These are phyloP conservation scores for Rhizopogon salebrosus DNA, from an alignment of 768 basidiomycete genomes.

Conservation along the genomic window DNA sequence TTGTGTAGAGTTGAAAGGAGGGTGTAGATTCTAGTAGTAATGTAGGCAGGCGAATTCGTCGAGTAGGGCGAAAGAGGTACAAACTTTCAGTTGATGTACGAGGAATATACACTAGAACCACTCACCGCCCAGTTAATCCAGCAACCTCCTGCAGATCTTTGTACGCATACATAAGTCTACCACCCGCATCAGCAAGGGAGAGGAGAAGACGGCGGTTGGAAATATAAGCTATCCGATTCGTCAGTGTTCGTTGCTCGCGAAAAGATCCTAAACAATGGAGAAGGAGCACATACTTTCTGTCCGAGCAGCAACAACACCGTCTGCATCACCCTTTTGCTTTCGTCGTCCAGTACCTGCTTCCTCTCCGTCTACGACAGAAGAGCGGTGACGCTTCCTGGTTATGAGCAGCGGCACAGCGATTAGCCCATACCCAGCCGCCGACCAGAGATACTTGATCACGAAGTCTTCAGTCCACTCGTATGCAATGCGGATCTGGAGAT, in stretches of 20 bases:
- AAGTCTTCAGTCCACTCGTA: constrained; percentile 97
- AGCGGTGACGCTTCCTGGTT: constrained; percentile 36
- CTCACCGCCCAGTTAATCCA: constrained; percentile 67
- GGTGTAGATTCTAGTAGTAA: constrained; percentile 61
- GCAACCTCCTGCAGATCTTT: constrained; percentile 95
- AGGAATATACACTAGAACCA: neutral
- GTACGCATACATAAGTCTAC: constrained; percentile 93
- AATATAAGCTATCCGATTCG: constrained; percentile 61
- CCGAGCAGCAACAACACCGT: constrained; percentile 39
- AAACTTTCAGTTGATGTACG: neutral
- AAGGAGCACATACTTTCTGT: constrained; percentile 40
- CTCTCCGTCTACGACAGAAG: constrained; percentile 6
- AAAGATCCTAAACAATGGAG: neutral
- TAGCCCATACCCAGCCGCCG: constrained; percentile 83
- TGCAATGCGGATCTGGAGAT: constrained; percentile 70
- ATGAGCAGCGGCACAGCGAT: constrained; percentile 89
- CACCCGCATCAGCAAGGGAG: constrained; percentile 95
- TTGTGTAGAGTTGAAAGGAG: constrained; percentile 83
- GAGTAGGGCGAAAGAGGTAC: neutral
- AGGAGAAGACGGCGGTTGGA: constrained; percentile 87
- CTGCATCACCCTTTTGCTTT: constrained; percentile 6
- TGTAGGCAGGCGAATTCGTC: neutral
- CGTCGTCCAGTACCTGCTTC: constrained; percentile 7
- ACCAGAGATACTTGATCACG: constrained; percentile 95
- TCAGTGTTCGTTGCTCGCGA: neutral